Percentiles rank a stretch among this genome's conserved stretches.
These are phyloP conservation scores for Trifolium repens DNA, from an alignment of 306 rosid genomes.

Conservation along the genomic window DNA sequence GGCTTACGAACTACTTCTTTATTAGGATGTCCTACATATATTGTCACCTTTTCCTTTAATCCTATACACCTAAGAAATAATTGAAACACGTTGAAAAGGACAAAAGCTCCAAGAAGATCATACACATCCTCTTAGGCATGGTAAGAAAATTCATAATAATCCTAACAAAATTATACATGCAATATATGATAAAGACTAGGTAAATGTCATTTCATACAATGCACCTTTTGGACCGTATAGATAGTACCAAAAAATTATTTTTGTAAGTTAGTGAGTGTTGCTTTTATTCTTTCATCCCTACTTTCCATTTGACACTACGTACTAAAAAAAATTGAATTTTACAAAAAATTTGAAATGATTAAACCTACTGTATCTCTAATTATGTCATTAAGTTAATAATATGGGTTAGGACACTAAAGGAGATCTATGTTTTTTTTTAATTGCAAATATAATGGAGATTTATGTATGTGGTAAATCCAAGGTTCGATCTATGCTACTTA, in stretches of 20 bases:
- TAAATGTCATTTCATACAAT: slow-evolving; percentile 29
- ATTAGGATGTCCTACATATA: slow-evolving; percentile 50
- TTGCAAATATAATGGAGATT: neutral
- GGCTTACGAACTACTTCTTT: slow-evolving; percentile 46
- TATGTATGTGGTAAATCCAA: neutral
- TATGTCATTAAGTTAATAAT: neutral
- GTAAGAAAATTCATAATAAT: slow-evolving; percentile 10
- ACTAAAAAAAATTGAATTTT: neutral
- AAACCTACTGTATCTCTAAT: neutral
- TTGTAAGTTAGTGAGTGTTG: neutral
- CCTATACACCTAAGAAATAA: slow-evolving; percentile 41
- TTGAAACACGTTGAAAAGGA: slow-evolving; percentile 47
- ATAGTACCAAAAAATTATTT: slow-evolving; percentile 24
- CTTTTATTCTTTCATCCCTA: slow-evolving; percentile 6
- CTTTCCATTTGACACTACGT: neutral
- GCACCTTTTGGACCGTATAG: slow-evolving; percentile 14
- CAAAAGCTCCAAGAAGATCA: neutral
- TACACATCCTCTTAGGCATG: slow-evolving; percentile 10
- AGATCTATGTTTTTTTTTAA: too few relatives aligned
- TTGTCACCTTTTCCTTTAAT: slow-evolving; percentile 44
- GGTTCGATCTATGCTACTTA: neutral
- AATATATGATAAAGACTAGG: slow-evolving; percentile 30
- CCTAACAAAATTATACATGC: slow-evolving; percentile 36
- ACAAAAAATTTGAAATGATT: neutral
- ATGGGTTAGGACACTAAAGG: neutral